Percentiles rank a stretch among this genome's conserved stretches.
These are phyloP conservation scores for Purpureocillium lavendulum DNA, from an alignment of 2,329 filamentous ascomycete species.

Conservation along the genomic window DNA sequence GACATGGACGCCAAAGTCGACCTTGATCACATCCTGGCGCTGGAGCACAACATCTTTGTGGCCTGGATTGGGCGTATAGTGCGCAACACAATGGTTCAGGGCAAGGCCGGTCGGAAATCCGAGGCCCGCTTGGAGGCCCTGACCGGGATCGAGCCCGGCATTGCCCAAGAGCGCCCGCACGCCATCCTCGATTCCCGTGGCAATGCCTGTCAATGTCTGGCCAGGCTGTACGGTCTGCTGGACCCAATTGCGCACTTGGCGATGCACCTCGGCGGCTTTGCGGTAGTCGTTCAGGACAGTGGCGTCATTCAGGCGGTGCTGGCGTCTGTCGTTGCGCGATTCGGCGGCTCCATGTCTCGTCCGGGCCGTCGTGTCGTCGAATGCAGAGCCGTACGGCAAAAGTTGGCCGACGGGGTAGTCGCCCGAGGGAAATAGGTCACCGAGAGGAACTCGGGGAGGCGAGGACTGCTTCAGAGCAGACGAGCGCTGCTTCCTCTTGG, in stretches of 20 bases:
- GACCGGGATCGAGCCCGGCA: conserved; percentile 64
- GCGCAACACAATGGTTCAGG: conserved; percentile 71
- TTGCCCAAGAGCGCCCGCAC: conserved; percentile 69
- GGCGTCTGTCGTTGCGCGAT: too few relatives aligned
- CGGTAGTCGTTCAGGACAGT: conserved; percentile 71
- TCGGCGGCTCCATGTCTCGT: too few relatives aligned
- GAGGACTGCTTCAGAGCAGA: conserved; percentile 17
- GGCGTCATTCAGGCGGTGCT: conserved; percentile 17
- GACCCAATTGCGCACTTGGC: conserved; percentile 73
- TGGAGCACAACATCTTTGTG: conserved; percentile 61
- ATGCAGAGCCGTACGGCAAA: conserved; percentile 11
- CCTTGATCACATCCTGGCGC: conserved; percentile 65
- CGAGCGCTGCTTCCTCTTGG: conserved; percentile 17
- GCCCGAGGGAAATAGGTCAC: conserved; percentile 18
- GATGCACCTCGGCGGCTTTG: conserved; percentile 70
- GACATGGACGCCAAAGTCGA: conserved; percentile 70
- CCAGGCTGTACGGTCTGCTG: conserved; percentile 72
- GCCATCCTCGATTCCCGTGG: conserved; percentile 71
- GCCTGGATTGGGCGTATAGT: conserved; percentile 75
- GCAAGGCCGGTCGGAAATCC: conserved; percentile 77
- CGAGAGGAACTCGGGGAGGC: conserved; percentile 23
- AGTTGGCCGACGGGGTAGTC: conserved; percentile 20
- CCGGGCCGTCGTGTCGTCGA: not conserved
- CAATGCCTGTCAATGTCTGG: conserved; percentile 66
- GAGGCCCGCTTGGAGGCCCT: conserved; percentile 66